Conservation (phyloP, 176 grass and related monocot genomes). For the Cenchrus fungigraminus region DNA sequence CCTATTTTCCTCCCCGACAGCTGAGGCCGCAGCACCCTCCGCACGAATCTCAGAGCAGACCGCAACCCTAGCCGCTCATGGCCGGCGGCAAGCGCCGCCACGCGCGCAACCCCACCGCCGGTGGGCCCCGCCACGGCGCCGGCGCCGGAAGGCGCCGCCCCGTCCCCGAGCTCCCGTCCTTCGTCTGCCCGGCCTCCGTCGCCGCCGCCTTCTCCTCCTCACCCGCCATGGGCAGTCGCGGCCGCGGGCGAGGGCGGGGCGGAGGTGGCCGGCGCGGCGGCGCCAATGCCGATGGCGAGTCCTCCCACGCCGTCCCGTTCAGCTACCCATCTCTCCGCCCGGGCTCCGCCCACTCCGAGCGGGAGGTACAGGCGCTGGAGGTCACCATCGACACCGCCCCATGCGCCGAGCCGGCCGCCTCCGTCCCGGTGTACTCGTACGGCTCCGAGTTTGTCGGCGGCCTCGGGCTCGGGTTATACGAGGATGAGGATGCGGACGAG, state of each 20-base stretch:
- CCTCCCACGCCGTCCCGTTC: slow-evolving; percentile 46
- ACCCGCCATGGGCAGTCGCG: slow-evolving; percentile 6
- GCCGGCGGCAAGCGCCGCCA: slow-evolving; percentile 56
- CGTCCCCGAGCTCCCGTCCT: slow-evolving; percentile 52
- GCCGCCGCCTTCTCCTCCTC: slow-evolving; percentile 48
- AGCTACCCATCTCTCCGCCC: slow-evolving; percentile 14
- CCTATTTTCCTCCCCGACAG: background rate
- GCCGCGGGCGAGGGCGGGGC: background rate
- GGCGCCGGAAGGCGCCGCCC: slow-evolving; percentile 50
- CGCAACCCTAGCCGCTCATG: slow-evolving; percentile 53
- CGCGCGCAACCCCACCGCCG: slow-evolving; percentile 63
- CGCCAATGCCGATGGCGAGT: background rate
- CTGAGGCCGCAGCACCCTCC: background rate
- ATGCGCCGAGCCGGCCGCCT: slow-evolving; percentile 31
- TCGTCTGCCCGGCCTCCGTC: slow-evolving; percentile 47
- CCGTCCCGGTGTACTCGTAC: slow-evolving; percentile 52
- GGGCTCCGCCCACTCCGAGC: background rate
- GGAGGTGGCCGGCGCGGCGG: background rate
- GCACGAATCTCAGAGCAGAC: slow-evolving; percentile 16
- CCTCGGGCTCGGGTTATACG: slow-evolving; percentile 45
- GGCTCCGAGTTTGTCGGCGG: slow-evolving; percentile 48
- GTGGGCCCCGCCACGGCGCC: slow-evolving; percentile 43
- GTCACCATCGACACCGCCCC: slow-evolving; percentile 46
- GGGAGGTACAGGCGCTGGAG: slow-evolving; percentile 17
- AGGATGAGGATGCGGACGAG: slow-evolving; percentile 39